These are phyloP conservation scores for Cutaneotrichosporon mucoides DNA, from an alignment of 1,284 basidiomycete species.

Conservation along the genomic window DNA sequence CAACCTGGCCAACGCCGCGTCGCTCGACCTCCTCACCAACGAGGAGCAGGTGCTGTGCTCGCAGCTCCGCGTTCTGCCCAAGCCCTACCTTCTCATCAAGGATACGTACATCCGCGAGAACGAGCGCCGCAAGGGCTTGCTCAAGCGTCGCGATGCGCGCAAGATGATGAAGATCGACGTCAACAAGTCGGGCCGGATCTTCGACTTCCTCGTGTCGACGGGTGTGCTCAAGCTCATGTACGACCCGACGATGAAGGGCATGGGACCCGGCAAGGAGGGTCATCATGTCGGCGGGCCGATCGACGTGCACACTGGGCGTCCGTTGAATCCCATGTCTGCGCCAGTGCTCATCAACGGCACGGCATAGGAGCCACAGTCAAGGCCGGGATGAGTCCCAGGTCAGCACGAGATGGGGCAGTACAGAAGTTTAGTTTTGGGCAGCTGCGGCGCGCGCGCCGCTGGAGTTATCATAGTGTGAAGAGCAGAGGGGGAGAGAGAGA, in stretches of 20 bases:
- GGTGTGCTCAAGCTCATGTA: conserved; percentile 44
- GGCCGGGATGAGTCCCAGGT: background rate
- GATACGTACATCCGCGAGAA: conserved; percentile 88
- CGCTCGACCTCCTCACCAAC: conserved; percentile 76
- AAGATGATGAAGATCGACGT: conserved; percentile 85
- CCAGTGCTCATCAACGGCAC: conserved; percentile 6
- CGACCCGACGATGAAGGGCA: conserved; percentile 34
- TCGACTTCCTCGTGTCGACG: conserved; percentile 67
- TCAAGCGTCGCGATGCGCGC: conserved; percentile 76
- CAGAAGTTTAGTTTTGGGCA: background rate
- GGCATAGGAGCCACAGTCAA: background rate
- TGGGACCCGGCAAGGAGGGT: conserved; percentile 29
- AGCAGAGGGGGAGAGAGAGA: background rate
- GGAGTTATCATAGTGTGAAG: background rate
- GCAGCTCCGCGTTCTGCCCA: conserved; percentile 78
- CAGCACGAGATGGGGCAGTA: background rate
- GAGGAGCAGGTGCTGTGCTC: conserved; percentile 87
- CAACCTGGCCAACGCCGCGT: conserved; percentile 79
- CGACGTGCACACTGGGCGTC: conserved; percentile 15
- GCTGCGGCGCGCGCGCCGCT: background rate
- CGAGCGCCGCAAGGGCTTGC: conserved; percentile 76
- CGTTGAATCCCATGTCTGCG: background rate
- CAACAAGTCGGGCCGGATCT: conserved; percentile 82
- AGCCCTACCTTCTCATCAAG: conserved; percentile 88
- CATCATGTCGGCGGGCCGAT: conserved; percentile 21